Base-by-base conservation (phyloP, 495 filamentous ascomycete genomes). In the Tuber melanosporum region DNA sequence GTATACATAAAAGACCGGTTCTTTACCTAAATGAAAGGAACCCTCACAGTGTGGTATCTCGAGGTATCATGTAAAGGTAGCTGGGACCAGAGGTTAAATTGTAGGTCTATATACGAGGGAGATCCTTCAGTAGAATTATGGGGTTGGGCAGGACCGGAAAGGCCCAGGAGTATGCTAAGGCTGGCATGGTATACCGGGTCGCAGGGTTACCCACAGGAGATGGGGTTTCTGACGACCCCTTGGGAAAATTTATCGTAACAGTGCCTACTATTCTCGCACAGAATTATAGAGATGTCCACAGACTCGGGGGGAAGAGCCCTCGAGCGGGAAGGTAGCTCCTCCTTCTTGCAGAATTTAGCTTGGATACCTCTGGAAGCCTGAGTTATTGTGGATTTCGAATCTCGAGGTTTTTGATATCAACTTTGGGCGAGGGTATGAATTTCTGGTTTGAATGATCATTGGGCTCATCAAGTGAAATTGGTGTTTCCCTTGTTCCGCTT, bases 401-500 rank as follows among this genome's bases (percentile, higher is more conserved):
- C 9, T 26, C 4, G 10, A 12, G 12, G 26, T 66, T 9, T 0
- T 3, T 36, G 5, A 32, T 66, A 36, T 36, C 57, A 3, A 32
- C 12, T 32, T 9, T 66, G 10, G 3, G 6, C 6, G 57, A 66
- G 12, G 3, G 57, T 7, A 41, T 7, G 3, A 4, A 32, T 66
- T 8, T 15, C 0, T 32, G 9, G 0, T 32, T n/a, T 12, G n/a
- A 26, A 0, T 10, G n/a, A n/a, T 22, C 47, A 1, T 0, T n/a
- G 9, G 6, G 0, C 6, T 52, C 47, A 9, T 52, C 0, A 20
- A n/a, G 47, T n/a, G 20, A n/a, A 7, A 6, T 47, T 47, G 1
- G 5, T 47, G 45, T 47, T 47, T 14, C 10, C 2, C 44, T 20
- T 47, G 10, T 45, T 45, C 44, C 44, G 17, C 44, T 45, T 45